Conservation (phyloP, 768 basidiomycete species). For the Termitomyces heimii region DNA sequence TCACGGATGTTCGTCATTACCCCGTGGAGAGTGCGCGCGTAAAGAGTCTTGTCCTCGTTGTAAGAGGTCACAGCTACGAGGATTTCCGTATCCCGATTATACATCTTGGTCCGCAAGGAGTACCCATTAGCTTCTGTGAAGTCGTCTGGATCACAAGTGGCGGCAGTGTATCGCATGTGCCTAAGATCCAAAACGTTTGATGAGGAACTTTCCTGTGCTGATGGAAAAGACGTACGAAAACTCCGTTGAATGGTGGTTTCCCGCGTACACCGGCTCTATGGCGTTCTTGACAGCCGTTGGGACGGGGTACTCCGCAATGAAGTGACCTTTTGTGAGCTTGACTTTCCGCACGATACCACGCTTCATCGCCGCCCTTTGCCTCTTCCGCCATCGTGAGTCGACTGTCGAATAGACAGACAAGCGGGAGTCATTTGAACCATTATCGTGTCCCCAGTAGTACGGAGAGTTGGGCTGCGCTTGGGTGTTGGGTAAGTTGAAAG, state of each 20-base stretch:
- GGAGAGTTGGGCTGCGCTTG: conserved; percentile 16
- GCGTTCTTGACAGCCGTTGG: conserved; percentile 81
- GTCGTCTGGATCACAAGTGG: conserved; percentile 87
- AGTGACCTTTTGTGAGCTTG: conserved; percentile 89
- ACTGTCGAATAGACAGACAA: conserved; percentile 42
- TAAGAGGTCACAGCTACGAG: conserved; percentile 93
- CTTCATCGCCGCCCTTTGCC: conserved; percentile 88
- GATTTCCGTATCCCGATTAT: conserved; percentile 86
- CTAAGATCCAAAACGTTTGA: conserved; percentile 23
- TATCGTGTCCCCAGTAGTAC: conserved; percentile 12
- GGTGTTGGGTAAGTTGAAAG: conserved; percentile 17
- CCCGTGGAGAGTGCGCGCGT: conserved; percentile 86
- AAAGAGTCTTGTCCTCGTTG: conserved; percentile 88
- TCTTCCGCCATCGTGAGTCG: conserved; percentile 58
- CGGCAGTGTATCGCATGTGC: conserved; percentile 93
- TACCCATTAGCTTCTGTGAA: conserved; percentile 76
- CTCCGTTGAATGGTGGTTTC: conserved; percentile 72
- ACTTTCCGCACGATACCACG: conserved; percentile 86
- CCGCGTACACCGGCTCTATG: conserved; percentile 68
- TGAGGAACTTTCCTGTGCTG: neutral
- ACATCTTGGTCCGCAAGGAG: conserved; percentile 80
- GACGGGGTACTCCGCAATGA: conserved; percentile 84
- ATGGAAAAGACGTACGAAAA: conserved; percentile 64
- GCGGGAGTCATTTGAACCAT: conserved; percentile 30
- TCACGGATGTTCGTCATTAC: conserved; percentile 98